Evolutionary conservation across 257 asterid species (phyloP).

Genomic region (Solanum medicagineum): DNA sequence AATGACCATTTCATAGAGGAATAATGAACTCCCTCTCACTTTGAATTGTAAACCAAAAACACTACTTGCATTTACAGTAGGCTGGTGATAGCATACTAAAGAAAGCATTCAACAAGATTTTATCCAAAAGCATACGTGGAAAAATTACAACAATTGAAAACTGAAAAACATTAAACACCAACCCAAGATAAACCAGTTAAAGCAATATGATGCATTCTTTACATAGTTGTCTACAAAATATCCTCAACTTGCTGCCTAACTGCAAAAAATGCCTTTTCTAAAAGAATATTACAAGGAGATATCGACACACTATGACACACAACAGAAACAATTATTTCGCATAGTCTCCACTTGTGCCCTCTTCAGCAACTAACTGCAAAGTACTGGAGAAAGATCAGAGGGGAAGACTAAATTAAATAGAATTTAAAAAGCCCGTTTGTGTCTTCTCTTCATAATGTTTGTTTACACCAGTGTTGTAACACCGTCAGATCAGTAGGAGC

Average conservation of each 20-base stretch:
- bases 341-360: slow-evolving; percentile 7
- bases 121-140: neutral
- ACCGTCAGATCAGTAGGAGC: slow-evolving; percentile 46
- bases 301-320: slow-evolving; percentile 47
- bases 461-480: neutral
- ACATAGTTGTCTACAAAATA: slow-evolving; percentile 14
- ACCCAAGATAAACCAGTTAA: neutral
- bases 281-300: slow-evolving; percentile 72
- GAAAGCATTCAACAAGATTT: neutral
- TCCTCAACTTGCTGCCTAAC: slow-evolving; percentile 42
- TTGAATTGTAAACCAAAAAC: neutral
- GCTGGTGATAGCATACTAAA: neutral
- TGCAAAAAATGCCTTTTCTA: slow-evolving; percentile 60
- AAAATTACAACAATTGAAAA: neutral
- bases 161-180: neutral
- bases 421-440: neutral
- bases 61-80: neutral
- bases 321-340: slow-evolving; percentile 23
- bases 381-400: neutral
- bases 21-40: neutral
- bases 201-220: neutral
- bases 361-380: slow-evolving; percentile 2
- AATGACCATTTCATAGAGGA: neutral
- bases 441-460: neutral
- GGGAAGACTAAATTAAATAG: neutral